Conservation (phyloP, 129 eudicot species). For the Chrysanthemum lavandulifolium region DNA sequence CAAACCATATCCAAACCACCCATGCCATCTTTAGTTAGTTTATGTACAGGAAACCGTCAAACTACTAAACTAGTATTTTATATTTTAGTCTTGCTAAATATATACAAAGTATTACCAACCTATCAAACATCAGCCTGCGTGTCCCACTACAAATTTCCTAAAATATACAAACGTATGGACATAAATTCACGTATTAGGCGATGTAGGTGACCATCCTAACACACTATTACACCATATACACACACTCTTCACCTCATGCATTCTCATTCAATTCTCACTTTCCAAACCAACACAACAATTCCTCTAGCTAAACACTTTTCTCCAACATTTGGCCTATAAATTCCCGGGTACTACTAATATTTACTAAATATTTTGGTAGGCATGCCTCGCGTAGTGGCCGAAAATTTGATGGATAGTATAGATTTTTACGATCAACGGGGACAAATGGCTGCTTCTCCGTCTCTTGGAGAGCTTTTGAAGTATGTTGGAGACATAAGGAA, state of each 20-base stretch:
- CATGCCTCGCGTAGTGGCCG: slow-evolving; percentile 34
- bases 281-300: slow-evolving; percentile 8
- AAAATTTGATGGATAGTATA: slow-evolving; percentile 12
- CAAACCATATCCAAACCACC: neutral
- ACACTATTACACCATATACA: slow-evolving; percentile 30
- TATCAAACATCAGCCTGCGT: slow-evolving; percentile 24
- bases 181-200: slow-evolving; percentile 27
- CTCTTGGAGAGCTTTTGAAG: slow-evolving; percentile 40
- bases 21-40: neutral
- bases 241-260: slow-evolving; percentile 27
- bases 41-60: neutral
- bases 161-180: slow-evolving; percentile 15
- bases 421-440: slow-evolving; percentile 24
- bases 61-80: neutral
- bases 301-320: neutral
- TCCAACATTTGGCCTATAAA: neutral
- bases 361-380: neutral
- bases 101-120: neutral
- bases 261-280: slow-evolving; percentile 16
- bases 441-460: slow-evolving; percentile 33
- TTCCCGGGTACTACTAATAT: neutral
- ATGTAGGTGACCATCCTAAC: slow-evolving; percentile 36
- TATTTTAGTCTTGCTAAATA: neutral
- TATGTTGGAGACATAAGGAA: slow-evolving; percentile 41
- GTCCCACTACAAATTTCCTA: neutral